Evolutionary conservation across 1,139 yeast species (phyloP).

Genomic region (Pichia sp.): DNA sequence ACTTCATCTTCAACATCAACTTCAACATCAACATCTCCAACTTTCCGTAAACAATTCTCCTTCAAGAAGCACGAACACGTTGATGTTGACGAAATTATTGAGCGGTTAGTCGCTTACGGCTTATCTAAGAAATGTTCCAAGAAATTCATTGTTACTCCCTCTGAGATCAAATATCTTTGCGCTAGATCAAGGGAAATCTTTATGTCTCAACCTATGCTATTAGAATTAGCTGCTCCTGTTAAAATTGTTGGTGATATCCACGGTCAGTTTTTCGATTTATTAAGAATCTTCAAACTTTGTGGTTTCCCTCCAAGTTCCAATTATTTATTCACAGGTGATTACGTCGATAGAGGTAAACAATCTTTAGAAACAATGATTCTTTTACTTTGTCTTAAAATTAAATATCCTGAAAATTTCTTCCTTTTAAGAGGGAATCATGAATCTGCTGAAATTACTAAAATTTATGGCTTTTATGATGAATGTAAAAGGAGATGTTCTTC

Average conservation of each 20-base stretch:
- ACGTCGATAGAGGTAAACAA: slow-evolving; percentile 81
- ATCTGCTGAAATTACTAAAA: slow-evolving; percentile 74
- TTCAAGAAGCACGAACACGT: slow-evolving; percentile 15
- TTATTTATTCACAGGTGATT: slow-evolving; percentile 75
- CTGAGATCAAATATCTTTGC: slow-evolving; percentile 39
- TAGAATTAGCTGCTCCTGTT: slow-evolving; percentile 75
- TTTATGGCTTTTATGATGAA: slow-evolving; percentile 84
- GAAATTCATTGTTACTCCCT: slow-evolving; percentile 38
- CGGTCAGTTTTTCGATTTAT: slow-evolving; percentile 72
- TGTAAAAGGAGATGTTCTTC: slow-evolving; percentile 59
- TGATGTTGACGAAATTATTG: slow-evolving; percentile 51
- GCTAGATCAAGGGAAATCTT: slow-evolving; percentile 62
- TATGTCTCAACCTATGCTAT: slow-evolving; percentile 66
- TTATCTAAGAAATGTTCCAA: slow-evolving; percentile 34
- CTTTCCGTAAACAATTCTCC: neutral
- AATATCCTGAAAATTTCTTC: slow-evolving; percentile 77
- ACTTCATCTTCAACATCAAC: neutral
- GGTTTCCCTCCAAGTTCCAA: slow-evolving; percentile 79
- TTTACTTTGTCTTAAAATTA: slow-evolving; percentile 66
- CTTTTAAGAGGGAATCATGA: slow-evolving; percentile 83
- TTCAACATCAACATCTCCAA: slow-evolving; percentile 14
- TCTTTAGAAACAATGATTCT: slow-evolving; percentile 72
- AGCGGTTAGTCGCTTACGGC: slow-evolving; percentile 44
- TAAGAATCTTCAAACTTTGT: slow-evolving; percentile 66
- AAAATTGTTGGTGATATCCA: slow-evolving; percentile 85